Evolutionary conservation across 2,329 filamentous ascomycete species (phyloP).

Genomic region (Microsporum audouinii): DNA sequence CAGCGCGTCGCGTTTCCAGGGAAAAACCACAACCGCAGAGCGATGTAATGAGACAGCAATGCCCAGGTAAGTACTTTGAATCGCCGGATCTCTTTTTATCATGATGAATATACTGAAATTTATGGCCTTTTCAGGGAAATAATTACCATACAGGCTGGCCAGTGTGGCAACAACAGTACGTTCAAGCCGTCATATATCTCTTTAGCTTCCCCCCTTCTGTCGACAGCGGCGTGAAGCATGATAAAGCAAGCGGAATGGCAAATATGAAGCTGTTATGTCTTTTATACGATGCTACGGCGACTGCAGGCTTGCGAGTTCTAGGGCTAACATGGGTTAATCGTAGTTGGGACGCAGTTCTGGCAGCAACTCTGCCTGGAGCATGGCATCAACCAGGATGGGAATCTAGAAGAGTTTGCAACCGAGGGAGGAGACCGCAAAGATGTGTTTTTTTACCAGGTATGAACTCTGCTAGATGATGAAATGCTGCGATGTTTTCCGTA

Average conservation of each 20-base stretch:
- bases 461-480: not conserved
- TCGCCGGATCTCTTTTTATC: not conserved
- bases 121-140: conserved; percentile 61
- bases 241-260: not conserved
- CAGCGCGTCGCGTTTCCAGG: conserved; percentile 2
- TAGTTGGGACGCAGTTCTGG: conserved; percentile 97
- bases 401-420: conserved; percentile 93
- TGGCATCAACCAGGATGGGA: conserved; percentile 93
- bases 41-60: not conserved
- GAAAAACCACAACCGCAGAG: conserved; percentile 2
- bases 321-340: conserved; percentile 4
- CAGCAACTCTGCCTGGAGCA: conserved; percentile 97
- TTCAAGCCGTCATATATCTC: conserved; percentile 24
- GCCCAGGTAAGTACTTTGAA: not conserved
- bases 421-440: conserved; percentile 97
- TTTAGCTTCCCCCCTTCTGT: not conserved
- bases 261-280: not conserved
- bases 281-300: not conserved
- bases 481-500: not conserved
- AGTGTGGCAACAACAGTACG: conserved; percentile 98
- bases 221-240: not conserved
- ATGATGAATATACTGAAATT: not conserved
- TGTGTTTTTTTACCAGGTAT: conserved; percentile 86
- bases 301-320: not conserved
- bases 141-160: conserved; percentile 96